A percentile compares a stretch with the other conserved stretches of the same genome.
Evolutionary conservation across 2,329 filamentous ascomycete genomes (phyloP).

Genomic region (Aureobasidium sp.): DNA sequence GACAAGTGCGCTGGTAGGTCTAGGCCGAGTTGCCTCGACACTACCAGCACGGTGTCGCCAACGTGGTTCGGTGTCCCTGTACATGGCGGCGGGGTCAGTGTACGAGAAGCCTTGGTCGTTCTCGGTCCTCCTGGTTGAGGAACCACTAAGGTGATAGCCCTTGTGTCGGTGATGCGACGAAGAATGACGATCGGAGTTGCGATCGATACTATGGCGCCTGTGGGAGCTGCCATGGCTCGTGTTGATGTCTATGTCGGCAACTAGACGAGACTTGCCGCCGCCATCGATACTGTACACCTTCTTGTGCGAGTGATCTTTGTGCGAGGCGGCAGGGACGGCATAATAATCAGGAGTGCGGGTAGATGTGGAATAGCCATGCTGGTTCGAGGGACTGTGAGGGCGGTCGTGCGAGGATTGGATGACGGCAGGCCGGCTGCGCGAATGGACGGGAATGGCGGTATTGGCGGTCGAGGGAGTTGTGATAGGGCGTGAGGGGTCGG

Average conservation of each 20-base stretch:
- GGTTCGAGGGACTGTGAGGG: slow-evolving; percentile 37
- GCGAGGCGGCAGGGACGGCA: slow-evolving; percentile 31
- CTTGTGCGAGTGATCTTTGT: slow-evolving; percentile 40
- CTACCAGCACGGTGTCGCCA: slow-evolving; percentile 40
- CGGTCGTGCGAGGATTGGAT: slow-evolving; percentile 28
- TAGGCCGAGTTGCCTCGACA: slow-evolving; percentile 36
- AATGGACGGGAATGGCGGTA: slow-evolving; percentile 30
- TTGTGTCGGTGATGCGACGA: slow-evolving; percentile 24
- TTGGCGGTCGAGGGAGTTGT: slow-evolving; percentile 12
- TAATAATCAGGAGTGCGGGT: slow-evolving; percentile 30
- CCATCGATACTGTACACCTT: slow-evolving; percentile 45
- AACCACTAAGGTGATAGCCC: slow-evolving; percentile 27
- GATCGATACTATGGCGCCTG: slow-evolving; percentile 28
- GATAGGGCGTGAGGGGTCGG: slow-evolving; percentile 30
- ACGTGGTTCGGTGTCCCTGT: slow-evolving; percentile 43
- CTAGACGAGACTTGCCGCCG: slow-evolving; percentile 28
- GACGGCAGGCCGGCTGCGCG: slow-evolving; percentile 30
- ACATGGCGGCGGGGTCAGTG: slow-evolving; percentile 45
- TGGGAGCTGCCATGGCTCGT: slow-evolving; percentile 20
- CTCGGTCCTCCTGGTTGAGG: slow-evolving; percentile 19
- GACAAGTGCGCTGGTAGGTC: slow-evolving; percentile 41
- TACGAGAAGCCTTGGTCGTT: slow-evolving; percentile 35
- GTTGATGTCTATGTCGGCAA: slow-evolving; percentile 33
- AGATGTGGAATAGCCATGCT: slow-evolving; percentile 24
- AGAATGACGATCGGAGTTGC: slow-evolving; percentile 21